A percentile compares a stretch with the other conserved stretches of the same genome.
phyloP scores from a whole-genome alignment of 1,284 basidiomycete genomes.

The Cutaneotrichosporon sp. region DNA sequence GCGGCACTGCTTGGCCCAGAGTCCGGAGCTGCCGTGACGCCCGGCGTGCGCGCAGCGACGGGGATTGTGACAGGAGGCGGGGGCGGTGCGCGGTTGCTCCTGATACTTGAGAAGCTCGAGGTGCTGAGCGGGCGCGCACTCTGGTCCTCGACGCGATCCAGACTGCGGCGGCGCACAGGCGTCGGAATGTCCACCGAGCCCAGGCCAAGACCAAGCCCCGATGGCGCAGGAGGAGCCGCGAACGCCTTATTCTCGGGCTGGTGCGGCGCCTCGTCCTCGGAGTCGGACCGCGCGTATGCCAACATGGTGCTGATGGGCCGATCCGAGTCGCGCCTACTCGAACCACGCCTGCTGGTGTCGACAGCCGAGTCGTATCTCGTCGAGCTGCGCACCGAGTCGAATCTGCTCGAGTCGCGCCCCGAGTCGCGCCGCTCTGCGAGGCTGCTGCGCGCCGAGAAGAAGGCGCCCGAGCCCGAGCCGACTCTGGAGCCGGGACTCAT shows the following conservation, averaged over 20 bases:
- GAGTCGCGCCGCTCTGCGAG: neutral
- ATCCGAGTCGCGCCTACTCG: neutral
- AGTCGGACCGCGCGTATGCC: neutral
- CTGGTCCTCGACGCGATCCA: neutral
- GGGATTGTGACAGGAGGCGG: conserved; percentile 6
- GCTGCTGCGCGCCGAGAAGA: conserved; percentile 8
- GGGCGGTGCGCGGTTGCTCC: neutral
- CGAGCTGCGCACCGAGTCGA: neutral
- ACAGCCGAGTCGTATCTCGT: neutral
- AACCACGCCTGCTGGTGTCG: neutral
- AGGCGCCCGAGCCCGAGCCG: conserved; percentile 3
- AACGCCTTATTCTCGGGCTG: neutral
- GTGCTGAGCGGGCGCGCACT: neutral
- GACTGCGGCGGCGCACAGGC: neutral
- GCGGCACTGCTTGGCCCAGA: neutral
- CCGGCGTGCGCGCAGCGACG: neutral
- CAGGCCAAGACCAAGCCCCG: neutral
- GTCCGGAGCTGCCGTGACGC: neutral
- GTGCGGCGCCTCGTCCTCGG: neutral
- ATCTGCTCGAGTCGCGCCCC: neutral
- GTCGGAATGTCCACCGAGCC: neutral
- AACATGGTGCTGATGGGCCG: neutral
- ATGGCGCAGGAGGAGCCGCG: neutral
- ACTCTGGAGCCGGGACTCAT: neutral
- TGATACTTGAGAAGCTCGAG: neutral